Conservation (phyloP, 148 eudicot genomes). For the Rhododendron griersonianum region DNA sequence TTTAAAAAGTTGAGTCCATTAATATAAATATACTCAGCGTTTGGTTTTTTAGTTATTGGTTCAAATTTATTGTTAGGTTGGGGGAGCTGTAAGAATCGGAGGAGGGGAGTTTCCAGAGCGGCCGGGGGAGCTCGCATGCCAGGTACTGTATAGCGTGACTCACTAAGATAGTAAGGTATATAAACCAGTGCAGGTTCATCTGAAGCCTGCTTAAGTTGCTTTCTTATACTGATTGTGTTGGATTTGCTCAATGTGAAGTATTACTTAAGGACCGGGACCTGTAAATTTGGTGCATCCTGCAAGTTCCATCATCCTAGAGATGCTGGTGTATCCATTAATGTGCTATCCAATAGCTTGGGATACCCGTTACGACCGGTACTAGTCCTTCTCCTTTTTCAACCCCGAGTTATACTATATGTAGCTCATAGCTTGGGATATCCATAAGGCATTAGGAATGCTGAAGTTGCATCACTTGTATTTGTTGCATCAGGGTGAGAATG, state of each 20-base stretch:
- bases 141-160: conserved; percentile 39
- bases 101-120: conserved; percentile 73
- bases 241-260: conserved; percentile 49
- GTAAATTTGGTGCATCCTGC: conserved; percentile 92
- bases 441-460: background rate
- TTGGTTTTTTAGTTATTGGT: conserved; percentile 1
- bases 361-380: conserved; percentile 81
- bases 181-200: background rate
- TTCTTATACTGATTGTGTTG: conserved; percentile 11
- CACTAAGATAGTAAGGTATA: background rate
- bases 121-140: conserved; percentile 71
- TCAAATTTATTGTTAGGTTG: conserved; percentile 35
- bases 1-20: background rate
- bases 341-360: conserved; percentile 69
- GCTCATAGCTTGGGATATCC: background rate
- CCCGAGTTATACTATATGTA: background rate
- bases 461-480: conserved; percentile 5
- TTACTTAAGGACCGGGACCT: conserved; percentile 83
- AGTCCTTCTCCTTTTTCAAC: conserved; percentile 8
- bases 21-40: too few relatives aligned
- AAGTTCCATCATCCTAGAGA: conserved; percentile 88
- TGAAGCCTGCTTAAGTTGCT: background rate
- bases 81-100: conserved; percentile 41
- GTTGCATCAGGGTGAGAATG: conserved; percentile 66
- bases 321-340: conserved; percentile 69